A percentile compares a stretch with the other conserved stretches of the same genome.
phyloP scores from a whole-genome alignment of 495 filamentous ascomycete species.

The Aspergillus biplanus region DNA sequence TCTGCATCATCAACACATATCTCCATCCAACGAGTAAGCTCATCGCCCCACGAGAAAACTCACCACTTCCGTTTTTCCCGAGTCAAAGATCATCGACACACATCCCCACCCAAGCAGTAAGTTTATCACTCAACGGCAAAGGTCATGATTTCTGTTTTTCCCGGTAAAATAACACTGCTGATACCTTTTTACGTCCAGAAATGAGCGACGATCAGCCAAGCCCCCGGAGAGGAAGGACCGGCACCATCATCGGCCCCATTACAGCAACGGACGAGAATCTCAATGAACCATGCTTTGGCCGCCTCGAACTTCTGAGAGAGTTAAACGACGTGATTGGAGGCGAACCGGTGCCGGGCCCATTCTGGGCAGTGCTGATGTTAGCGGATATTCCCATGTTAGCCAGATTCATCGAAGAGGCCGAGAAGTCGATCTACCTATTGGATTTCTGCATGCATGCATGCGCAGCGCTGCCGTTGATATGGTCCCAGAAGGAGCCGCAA shows the following conservation, averaged over 20 bases:
- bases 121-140: background rate
- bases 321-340: background rate
- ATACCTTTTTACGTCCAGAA: background rate
- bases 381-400: constrained; percentile 12
- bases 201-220: background rate
- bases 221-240: background rate
- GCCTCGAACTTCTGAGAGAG: background rate
- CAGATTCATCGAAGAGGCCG: constrained; percentile 6
- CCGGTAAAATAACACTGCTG: background rate
- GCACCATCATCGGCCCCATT: background rate
- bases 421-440: constrained; percentile 10
- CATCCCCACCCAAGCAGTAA: background rate
- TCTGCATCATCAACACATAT: constrained; percentile 2
- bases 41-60: background rate
- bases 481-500: constrained; percentile 3
- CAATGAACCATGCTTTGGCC: background rate
- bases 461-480: constrained; percentile 10
- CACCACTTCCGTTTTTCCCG: background rate
- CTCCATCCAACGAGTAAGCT: background rate
- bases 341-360: constrained; percentile 5
- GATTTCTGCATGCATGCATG: constrained; percentile 18
- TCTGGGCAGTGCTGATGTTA: constrained; percentile 15
- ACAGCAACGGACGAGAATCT: constrained; percentile 2
- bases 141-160: background rate
- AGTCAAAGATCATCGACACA: background rate